Evolutionary conservation across 306 rosid genomes (phyloP).

Genomic region (Dicorynia guianensis): DNA sequence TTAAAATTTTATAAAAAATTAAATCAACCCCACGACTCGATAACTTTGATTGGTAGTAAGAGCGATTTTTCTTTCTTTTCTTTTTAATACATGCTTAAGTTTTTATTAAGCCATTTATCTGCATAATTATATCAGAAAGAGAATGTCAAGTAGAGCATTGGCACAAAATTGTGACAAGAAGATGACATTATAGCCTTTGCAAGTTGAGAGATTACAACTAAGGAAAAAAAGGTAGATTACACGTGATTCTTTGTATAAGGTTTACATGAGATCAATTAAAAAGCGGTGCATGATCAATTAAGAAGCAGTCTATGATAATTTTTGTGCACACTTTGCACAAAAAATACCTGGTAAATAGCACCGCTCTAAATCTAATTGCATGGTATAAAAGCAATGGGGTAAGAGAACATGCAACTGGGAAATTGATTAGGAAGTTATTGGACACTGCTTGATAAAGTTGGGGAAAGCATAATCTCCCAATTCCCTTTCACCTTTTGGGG

Average conservation of each 20-base stretch:
- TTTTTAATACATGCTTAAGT: neutral
- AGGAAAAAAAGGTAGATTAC: too few relatives aligned
- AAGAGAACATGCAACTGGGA: neutral
- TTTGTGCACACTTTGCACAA: too few relatives aligned
- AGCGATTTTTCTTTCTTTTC: neutral
- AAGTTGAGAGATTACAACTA: neutral
- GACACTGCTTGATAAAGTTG: constrained; percentile 25
- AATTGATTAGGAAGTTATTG: constrained; percentile 12
- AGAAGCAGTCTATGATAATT: too few relatives aligned
- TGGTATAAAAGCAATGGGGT: neutral
- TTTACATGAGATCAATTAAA: too few relatives aligned
- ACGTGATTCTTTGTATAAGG: too few relatives aligned
- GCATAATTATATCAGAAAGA: constrained; percentile 39
- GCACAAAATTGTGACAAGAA: constrained; percentile 15
- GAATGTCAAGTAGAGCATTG: constrained; percentile 7
- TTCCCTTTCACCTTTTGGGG: neutral
- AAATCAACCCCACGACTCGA: too few relatives aligned
- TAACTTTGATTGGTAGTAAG: constrained; percentile 1
- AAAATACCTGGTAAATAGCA: too few relatives aligned
- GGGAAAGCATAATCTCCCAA: constrained; percentile 5
- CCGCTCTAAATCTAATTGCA: too few relatives aligned
- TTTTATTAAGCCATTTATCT: constrained; percentile 26
- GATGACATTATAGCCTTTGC: constrained; percentile 7
- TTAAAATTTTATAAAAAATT: too few relatives aligned
- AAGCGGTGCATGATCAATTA: too few relatives aligned